Base-by-base conservation (phyloP, 2,329 filamentous ascomycete genomes). In the Diaporthe vaccinii region DNA sequence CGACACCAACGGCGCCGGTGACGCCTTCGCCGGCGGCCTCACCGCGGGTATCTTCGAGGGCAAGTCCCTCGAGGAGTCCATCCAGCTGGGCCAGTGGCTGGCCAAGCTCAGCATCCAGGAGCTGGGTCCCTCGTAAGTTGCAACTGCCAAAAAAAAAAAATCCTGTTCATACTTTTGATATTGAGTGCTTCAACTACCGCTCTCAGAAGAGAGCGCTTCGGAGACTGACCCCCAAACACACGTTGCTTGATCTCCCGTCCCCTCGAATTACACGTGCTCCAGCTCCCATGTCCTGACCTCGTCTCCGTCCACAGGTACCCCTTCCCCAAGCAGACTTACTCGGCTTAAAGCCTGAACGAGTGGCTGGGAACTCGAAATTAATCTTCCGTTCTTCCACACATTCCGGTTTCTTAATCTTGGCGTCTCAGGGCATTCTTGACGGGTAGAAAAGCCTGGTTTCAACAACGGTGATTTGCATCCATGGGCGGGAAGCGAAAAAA, bases 81-180 rank as follows among this genome's bases (percentile, higher is more conserved):
- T 99, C 80, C 94, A 98, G 84, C 94, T 97, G 90, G 97, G 97
- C 78, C 96, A 98, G 87, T 99, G 97, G 97, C 91, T 99, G 79
- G 97, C 97, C 68, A 93, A 93, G 82, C 89, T 98, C 82, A 97
- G 95, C 89, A 96, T 99, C 84, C 93, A 96, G 88, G 96, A 98
- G 87, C 89, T 98, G 80, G 97, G 97, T 81, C 96, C 96, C 86
- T 97, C 95, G 93, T 98, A 93, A 90, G 94, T 94, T 39, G 93
- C 98, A 93, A 90, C 94, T 94, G 73, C 41, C 41, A 55, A 65
- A 65, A 51, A 55, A 55, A 65, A 65, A 51, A 53, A 41, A 20
- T 36, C 68, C 62, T 73, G 44, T 70, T 51, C 67, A 68, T 58
- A 44, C 44, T 72, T 39, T 28, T 36, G 8, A 28, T 76, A 39